Evolutionary conservation across 176 grass and related monocot genomes (phyloP), one percentile per base, ranked within the genome.

Genomic region (Pontederia crassipes): DNA sequence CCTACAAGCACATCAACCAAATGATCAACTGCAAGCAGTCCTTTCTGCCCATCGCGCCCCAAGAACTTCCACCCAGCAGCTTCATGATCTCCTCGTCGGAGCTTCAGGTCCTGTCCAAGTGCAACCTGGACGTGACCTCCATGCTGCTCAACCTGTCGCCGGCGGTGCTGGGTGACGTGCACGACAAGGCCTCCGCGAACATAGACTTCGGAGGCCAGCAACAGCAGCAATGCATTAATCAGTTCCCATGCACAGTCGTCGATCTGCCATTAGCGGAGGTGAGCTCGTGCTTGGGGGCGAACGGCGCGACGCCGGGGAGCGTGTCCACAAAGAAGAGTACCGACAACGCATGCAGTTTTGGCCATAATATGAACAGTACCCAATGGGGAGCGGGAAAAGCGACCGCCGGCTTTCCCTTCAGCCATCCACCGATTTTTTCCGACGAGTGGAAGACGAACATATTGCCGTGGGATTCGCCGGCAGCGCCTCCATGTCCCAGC

Each of bases 71-170:
- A 16, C 72, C 58, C 48, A 27, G 47, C 48, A 71, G 64, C 51
- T 61, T 76, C 20, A 53, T 58, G 46, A 68, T 82, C 55, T 57
- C 75, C 28, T 68, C 80, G 13, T 70, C 57, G 61, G 73, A 76
- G 26, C n/a, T 75, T 46, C 62, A 17, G 53, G 58, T 62, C 18
- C 46, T 32, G 45, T 61, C 73, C 17, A 77, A 77, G 48, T 77
- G 55, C 65, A 66, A 70, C 61, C 81, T 85, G 49, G 88, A 98
- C 64, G 72, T 81, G 1, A 58, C 88, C 28, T 89, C 94, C 0
- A 89, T 93, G 82, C 70, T 98, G 53, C 35, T 89, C 29, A 97
- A 85, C 20, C 18, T 78, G 14, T 67, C 83, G n/a, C 62, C 91
- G 1, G 49, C 50, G 16, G 62, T 64, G 52, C 24, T 80, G 55